Evolutionary conservation across 1,284 basidiomycete species (phyloP), one percentile per base, ranked within the genome.

Genomic region (Austropuccinia psidii): DNA sequence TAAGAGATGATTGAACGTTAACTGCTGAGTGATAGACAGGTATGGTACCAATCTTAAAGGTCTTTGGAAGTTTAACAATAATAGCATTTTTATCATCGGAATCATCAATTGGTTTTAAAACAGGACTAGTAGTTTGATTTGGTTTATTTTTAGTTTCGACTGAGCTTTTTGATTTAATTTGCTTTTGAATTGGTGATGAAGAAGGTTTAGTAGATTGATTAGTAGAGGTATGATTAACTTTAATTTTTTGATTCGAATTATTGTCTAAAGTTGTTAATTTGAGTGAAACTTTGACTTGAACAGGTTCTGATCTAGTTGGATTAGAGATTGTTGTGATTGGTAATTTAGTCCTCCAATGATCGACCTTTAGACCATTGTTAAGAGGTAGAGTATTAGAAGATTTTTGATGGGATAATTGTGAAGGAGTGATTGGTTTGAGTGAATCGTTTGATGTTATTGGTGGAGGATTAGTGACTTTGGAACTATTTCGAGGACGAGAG

Each of bases 41-140:
- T 39, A 67, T 67, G 35, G 64, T 67, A 13, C 64, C 64, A 50
- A 67, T 67, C 64, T 67, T 67, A 49, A 67, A 52, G 29, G 64
- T 24, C 33, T 37, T 67, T 6, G 64, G 64, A 7, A 67, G 50
- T 41, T 67, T 47, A n/a, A 67, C 64, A 33, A 67, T 33, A 31
- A 62, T 41, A 21, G 60, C 39, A 9, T 62, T 5, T 9, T 37
- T 19, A n/a, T 62, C 37, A 29, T 27, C 43, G 37, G 60, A 45
- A 27, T 37, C n/a, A n/a, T n/a, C n/a, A n/a, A n/a, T n/a, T 37
- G 6, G 37, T 62, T 24, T 35, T 41, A 37, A 43, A 62, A 27
- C 33, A 17, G 15, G 60, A 62, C 60, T 62, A 19, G 60, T 29
- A 6, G 41, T 43, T 27, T 41, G n/a, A 9, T 62, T 62, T 1